phyloP scores from a whole-genome alignment of 2,329 filamentous ascomycete species.

The Paecilomyces dactylethromorphus region DNA sequence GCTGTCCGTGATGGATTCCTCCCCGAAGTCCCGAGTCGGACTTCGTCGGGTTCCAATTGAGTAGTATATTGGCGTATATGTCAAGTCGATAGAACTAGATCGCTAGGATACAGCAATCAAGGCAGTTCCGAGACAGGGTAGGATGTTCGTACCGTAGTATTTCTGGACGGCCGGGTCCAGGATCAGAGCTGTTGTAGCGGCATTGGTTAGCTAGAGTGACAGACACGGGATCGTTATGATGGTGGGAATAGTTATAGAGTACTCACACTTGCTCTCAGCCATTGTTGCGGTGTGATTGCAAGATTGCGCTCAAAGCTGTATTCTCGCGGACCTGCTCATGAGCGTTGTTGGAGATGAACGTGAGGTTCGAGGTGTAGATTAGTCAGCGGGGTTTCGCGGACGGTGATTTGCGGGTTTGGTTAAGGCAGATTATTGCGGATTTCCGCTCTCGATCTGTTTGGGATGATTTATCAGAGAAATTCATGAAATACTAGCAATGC shows the following conservation, averaged over 20 bases:
- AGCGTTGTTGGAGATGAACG: not conserved
- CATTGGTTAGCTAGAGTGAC: not conserved
- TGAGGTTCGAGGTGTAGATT: not conserved
- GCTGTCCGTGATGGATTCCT: not conserved
- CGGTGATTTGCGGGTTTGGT: not conserved
- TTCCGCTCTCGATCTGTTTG: not conserved
- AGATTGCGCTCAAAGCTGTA: not conserved
- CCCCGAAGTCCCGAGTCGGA: not conserved
- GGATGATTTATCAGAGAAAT: too few relatives aligned
- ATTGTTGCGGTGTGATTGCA: not conserved
- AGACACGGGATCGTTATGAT: not conserved
- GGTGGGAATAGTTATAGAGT: not conserved
- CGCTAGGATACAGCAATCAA: not conserved
- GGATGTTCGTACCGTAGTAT: slow-evolving; percentile 41
- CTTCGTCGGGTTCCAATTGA: not conserved
- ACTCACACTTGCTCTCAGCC: not conserved
- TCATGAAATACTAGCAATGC: too few relatives aligned
- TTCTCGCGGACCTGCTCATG: not conserved
- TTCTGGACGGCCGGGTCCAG: slow-evolving; percentile 42
- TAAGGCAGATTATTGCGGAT: not conserved
- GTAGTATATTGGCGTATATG: not conserved
- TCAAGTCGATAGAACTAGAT: not conserved
- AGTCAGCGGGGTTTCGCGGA: not conserved
- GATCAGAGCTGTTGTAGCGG: slow-evolving; percentile 29
- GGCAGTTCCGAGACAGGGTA: slow-evolving; percentile 7